Evolutionary conservation across 352 stramenopile genomes (phyloP), one percentile per base, ranked within the genome.

Genomic region (Phytophthora pini): DNA sequence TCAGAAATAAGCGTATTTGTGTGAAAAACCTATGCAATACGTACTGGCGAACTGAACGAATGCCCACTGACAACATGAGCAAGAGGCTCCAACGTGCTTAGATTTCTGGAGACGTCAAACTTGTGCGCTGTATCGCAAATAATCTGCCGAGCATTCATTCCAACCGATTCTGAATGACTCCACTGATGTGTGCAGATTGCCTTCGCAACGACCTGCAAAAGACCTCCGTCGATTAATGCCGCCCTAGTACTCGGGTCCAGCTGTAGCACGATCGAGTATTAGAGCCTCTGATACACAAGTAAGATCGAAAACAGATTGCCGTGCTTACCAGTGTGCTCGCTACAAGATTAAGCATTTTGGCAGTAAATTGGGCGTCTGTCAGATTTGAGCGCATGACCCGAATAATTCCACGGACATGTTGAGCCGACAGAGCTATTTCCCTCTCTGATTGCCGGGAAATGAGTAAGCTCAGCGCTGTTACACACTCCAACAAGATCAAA

Each of bases 351-450:
- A 71, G 20, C 34, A 74, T 65, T 57, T 70, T 52, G 7, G 39
- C 46, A 12, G 57, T 57, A 11, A 77, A 62, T 22, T 15, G 17
- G 4, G n/a, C 17, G 9, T 74, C 59, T n/a, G 15, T 22, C 29
- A 77, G 24, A n/a, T 63, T 74, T 34, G 41, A 71, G 4, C 61
- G 60, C 44, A 68, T 65, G n/a, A 74, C 32, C 12, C 45, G 60
- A 71, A 77, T 27, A 40, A 68, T 62, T 26, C 65, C 65, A 54
- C 52, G 57, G 10, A 68, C 41, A 40, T 74, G 54, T 26, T 74
- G 49, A 11, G 32, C 61, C 38, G 65, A 56, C 4, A 77, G 24
- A 24, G 65, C n/a, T 11, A 38, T 15, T 32, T 32, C 29, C 3
- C 32, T 32, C 13, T 59, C 22, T 40, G n/a, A 26, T 45, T 63